phyloP scores from a whole-genome alignment of 305 asterid species.

The Plantago rigida region DNA sequence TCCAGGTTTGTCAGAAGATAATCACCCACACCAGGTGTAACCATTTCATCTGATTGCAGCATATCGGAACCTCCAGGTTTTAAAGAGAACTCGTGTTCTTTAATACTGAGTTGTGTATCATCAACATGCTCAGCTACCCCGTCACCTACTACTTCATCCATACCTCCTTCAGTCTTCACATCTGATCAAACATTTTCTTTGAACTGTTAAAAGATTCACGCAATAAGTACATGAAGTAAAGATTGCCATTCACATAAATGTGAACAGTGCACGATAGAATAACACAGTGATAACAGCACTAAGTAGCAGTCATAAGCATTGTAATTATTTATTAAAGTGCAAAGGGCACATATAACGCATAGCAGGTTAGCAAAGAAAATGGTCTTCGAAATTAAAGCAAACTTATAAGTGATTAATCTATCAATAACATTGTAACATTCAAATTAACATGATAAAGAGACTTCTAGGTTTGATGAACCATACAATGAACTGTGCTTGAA shows the following conservation, averaged over 20 bases:
- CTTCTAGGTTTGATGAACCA: too few relatives aligned
- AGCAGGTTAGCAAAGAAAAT: too few relatives aligned
- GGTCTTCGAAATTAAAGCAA: too few relatives aligned
- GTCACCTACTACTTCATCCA: conserved; percentile 59
- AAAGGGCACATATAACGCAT: too few relatives aligned
- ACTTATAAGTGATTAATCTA: too few relatives aligned
- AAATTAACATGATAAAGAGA: too few relatives aligned
- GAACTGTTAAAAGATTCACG: conserved; percentile 24
- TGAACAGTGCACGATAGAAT: too few relatives aligned
- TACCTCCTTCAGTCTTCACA: conserved; percentile 30
- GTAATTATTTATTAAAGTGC: too few relatives aligned
- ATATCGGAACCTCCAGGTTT: conserved; percentile 50
- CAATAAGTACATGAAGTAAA: conserved; percentile 13
- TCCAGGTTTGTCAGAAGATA: conserved; percentile 44
- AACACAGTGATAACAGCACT: too few relatives aligned
- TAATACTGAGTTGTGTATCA: conserved; percentile 37
- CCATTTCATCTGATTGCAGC: conserved; percentile 56
- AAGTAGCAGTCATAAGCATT: too few relatives aligned
- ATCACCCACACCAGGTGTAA: conserved; percentile 46
- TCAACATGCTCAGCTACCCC: conserved; percentile 48
- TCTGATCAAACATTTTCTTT: conserved; percentile 28
- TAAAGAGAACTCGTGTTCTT: conserved; percentile 43
- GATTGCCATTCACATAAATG: neutral
- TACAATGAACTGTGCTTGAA: too few relatives aligned
- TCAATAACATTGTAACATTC: too few relatives aligned